Conservation (phyloP, 257 asterid genomes). For the Vinca minor region DNA sequence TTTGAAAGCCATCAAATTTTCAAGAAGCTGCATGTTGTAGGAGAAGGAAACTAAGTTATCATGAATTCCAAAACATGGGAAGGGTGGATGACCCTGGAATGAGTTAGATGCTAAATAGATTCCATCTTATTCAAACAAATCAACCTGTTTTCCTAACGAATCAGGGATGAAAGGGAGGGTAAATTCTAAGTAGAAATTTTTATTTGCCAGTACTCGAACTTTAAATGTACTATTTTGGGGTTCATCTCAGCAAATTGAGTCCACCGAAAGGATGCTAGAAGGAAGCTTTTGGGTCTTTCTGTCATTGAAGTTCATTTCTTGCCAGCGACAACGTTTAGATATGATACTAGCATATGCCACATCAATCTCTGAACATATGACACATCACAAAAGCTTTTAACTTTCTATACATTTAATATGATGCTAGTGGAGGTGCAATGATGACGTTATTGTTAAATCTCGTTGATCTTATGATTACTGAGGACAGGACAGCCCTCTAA, state of each 20-base stretch:
- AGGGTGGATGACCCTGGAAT: background rate
- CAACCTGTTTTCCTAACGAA: background rate
- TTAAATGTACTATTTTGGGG: background rate
- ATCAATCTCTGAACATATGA: too few species aligned
- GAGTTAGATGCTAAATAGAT: background rate
- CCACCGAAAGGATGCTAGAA: background rate
- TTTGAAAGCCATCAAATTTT: too few species aligned
- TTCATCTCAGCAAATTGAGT: background rate
- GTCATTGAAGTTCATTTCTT: background rate
- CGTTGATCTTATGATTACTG: conserved; percentile 17
- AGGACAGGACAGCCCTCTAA: conserved; percentile 8
- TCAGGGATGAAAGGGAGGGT: background rate
- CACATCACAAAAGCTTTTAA: too few species aligned
- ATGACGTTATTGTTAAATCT: conserved; percentile 12
- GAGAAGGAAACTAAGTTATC: background rate
- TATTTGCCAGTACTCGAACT: background rate
- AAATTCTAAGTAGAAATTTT: background rate
- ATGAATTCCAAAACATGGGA: background rate
- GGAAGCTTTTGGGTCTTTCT: background rate
- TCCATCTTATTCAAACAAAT: background rate
- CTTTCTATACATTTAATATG: background rate
- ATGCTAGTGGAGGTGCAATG: conserved; percentile 5
- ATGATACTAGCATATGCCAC: too few species aligned
- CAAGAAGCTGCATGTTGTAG: background rate
- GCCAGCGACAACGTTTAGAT: background rate